Base-by-base conservation (phyloP, 2,329 filamentous ascomycete genomes). In the Aspergillus texensis region DNA sequence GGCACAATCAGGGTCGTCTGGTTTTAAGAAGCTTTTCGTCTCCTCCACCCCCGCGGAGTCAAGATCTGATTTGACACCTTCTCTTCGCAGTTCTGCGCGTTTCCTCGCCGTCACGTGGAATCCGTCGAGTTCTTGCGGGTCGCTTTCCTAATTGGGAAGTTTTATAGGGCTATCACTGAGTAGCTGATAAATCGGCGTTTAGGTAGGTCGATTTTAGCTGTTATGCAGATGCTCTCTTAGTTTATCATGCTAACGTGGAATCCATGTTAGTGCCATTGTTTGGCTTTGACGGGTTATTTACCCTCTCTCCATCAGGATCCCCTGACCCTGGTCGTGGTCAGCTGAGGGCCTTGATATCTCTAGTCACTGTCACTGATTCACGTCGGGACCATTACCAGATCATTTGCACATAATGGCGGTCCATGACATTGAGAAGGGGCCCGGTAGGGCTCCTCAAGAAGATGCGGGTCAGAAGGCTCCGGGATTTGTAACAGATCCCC, bases 361-460 rank as follows among this genome's bases (percentile, higher is more conserved):
- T 9, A 30, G 46, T 30, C 14, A 8, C 5, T 16, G 4, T 9
- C 14, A 28, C 3, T 28, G 14, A 30, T 28, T 26, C 26, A 28
- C 14, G 46, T 50, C 26, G 14, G 12, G 24, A 10, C 26, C 9
- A 50, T 28, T 30, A 6, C 26, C 12, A 11, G 26, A 50, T 9
- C 11, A 9, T 50, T 19, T 19, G 26, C 46, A 21, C 52, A 58
- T 39, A 5, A 71, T 70, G 71, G 64, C 61, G 12, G 50, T 36
- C 19, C 58, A 63, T 36, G 73, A 75, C 34, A 63, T 72, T 21
- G 73, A 75, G 48, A 75, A 75, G 60, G 58, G 70, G 21, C 52
- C 66, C 12, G 10, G 57, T 10, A 36, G 30, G 2, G 32, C 43
- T 45, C 59, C 52, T 28, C 57, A 58, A n/a, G 53, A 58, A 45